phyloP scores from a whole-genome alignment of 208 protist genomes.

The Hexamita inflata region DNA sequence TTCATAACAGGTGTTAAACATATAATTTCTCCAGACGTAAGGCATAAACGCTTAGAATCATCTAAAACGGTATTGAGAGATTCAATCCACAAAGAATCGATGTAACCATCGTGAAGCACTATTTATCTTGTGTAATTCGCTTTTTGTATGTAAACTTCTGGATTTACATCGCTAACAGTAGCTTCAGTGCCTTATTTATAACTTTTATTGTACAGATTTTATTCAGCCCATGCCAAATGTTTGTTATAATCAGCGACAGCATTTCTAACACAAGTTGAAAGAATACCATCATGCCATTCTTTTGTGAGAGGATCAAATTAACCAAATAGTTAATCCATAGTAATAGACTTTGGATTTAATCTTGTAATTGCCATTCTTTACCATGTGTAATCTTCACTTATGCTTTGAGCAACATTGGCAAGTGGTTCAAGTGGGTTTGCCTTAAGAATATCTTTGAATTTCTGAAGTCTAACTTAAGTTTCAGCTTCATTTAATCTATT shows the following conservation, averaged over 20 bases:
- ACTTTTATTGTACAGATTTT: constrained; percentile 6
- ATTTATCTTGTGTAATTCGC: constrained; percentile 72
- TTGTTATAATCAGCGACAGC: constrained; percentile 33
- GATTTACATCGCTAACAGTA: constrained; percentile 78
- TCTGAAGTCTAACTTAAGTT: neutral
- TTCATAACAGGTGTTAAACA: constrained; percentile 55
- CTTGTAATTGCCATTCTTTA: constrained; percentile 36
- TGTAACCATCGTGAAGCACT: constrained; percentile 84
- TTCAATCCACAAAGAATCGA: constrained; percentile 94
- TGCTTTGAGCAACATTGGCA: neutral
- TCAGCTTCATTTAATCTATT: neutral
- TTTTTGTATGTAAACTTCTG: constrained; percentile 90
- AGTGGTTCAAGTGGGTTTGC: neutral
- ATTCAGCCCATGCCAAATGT: neutral
- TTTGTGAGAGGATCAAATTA: constrained; percentile 78
- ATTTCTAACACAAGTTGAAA: constrained; percentile 69
- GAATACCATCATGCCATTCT: constrained; percentile 90
- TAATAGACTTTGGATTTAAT: constrained; percentile 61
- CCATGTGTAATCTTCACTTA: neutral
- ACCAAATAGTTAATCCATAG: constrained; percentile 77
- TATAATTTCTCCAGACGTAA: constrained; percentile 63
- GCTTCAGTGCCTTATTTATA: neutral
- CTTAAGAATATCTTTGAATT: constrained; percentile 1
- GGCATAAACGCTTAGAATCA: constrained; percentile 88
- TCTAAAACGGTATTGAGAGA: constrained; percentile 95